Base-by-base conservation (phyloP, 106 monocot genomes). In the Dioscorea alata region DNA sequence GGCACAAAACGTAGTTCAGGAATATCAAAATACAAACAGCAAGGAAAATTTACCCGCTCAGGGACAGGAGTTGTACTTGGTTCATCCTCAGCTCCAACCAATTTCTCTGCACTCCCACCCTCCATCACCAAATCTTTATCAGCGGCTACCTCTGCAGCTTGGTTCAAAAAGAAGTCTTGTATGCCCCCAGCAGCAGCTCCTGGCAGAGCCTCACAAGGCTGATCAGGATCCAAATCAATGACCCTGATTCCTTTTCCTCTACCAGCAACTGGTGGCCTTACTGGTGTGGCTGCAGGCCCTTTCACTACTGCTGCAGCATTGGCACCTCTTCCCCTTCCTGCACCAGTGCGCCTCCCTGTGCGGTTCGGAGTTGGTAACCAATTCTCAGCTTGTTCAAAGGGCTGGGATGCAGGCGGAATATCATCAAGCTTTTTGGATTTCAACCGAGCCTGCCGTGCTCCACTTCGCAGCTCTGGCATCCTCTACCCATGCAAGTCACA, bases 391-490 rank as follows among this genome's bases (percentile, higher is more conserved):
- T 85, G 83, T 28, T 83, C 78, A 49, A 81, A 33, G 4, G 70
- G 75, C 23, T 59, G 80, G 9, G 70, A 23, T 25, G 68, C 67
- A 18, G 70, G 19, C 21, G 76, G 80, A 64, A 83, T 83, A 71
- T 90, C 94, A 66, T 84, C 87, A 63, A 82, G 76, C 66, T 76
- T 94, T 69, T 84, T 90, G 34, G 90, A 83, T 73, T 73, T 87
- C 83, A 91, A 75, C 59, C 90, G 82, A 85, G 84, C 89, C 83
- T 97, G 92, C 33, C 97, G 86, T 61, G 91, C 83, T 78, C 92
- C 97, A 71, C 97, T 99, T 83, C 90, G 71, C 87, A 99, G 71
- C 80, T 99, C 92, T 80, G 90, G 97, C 97, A 99, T 99, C 81
- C 83, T 93, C 80, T 85, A 78, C 85, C 97, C 97, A 89, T 90